A percentile compares a stretch with the other conserved stretches of the same genome.
Evolutionary conservation across 805 yeast genomes (phyloP).

Genomic region (Dipodascopsis uninucleata): DNA sequence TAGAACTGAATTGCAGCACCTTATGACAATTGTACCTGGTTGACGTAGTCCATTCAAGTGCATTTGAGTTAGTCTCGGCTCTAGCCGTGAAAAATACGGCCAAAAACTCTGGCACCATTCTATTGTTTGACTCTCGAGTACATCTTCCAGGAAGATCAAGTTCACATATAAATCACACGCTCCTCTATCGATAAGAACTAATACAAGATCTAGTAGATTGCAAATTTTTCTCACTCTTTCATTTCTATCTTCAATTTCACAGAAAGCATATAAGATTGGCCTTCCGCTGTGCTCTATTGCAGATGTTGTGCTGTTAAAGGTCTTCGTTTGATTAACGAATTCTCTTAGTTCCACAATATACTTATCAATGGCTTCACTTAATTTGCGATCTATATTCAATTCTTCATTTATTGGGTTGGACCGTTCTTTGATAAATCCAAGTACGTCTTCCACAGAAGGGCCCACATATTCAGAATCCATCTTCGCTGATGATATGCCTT

Average conservation of each 20-base stretch:
- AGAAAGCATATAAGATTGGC: conserved; percentile 18
- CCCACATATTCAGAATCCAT: no score
- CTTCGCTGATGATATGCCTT: no score
- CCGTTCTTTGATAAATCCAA: no score
- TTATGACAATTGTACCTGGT: conserved; percentile 38
- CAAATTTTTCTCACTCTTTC: conserved; percentile 15
- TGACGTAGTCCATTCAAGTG: conserved; percentile 32
- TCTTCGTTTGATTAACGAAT: no score
- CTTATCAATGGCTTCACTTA: no score
- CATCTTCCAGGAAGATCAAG: conserved; percentile 35
- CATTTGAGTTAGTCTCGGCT: conserved; percentile 28
- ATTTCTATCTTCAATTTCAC: conserved; percentile 6
- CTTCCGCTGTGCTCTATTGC: conserved; percentile 7
- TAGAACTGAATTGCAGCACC: conserved; percentile 37
- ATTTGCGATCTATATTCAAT: no score
- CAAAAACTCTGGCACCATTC: conserved; percentile 39
- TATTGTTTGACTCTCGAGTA: conserved; percentile 35
- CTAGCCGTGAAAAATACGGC: conserved; percentile 35
- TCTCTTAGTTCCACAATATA: no score
- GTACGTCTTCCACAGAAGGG: no score
- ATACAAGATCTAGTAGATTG: conserved; percentile 26
- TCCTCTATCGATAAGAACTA: conserved; percentile 14
- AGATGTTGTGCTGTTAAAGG: no score
- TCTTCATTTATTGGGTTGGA: no score
- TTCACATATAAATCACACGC: conserved; percentile 22